Conservation (phyloP, 2,329 filamentous ascomycete species). For the Penicillium capsulatum region DNA sequence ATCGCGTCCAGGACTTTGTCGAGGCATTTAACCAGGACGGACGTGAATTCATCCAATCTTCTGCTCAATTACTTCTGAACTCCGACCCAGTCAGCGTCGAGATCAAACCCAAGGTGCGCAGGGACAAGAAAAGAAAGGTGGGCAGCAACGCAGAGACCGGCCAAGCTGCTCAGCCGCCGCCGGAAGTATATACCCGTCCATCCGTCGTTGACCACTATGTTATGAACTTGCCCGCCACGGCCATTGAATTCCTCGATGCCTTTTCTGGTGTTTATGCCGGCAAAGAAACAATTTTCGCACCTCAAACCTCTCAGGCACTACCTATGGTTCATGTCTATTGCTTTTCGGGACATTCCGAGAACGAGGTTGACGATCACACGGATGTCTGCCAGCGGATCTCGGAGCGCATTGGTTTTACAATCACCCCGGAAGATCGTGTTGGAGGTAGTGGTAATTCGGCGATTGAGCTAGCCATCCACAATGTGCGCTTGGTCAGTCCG, state of each 20-base stretch:
- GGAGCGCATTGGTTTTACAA: conserved; percentile 54
- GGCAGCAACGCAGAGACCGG: conserved; percentile 29
- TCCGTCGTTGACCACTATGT: conserved; percentile 85
- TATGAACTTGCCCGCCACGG: conserved; percentile 93
- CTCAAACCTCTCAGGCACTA: conserved; percentile 56
- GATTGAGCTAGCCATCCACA: conserved; percentile 52
- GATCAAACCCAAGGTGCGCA: conserved; percentile 47
- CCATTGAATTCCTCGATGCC: conserved; percentile 72
- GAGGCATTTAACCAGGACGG: conserved; percentile 78
- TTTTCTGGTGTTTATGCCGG: conserved; percentile 80
- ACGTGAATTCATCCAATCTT: conserved; percentile 68
- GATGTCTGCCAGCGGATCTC: conserved; percentile 67
- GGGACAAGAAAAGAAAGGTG: conserved; percentile 21
- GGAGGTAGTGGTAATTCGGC: conserved; percentile 56
- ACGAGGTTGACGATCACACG: conserved; percentile 57
- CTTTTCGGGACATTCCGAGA: conserved; percentile 78
- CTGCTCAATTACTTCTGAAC: conserved; percentile 55
- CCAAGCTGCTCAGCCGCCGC: conserved; percentile 18
- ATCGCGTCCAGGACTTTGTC: conserved; percentile 77
- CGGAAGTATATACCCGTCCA: conserved; percentile 47
- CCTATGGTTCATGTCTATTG: conserved; percentile 93
- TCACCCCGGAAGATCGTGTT: conserved; percentile 52
- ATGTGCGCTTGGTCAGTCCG: conserved; percentile 83
- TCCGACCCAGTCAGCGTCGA: conserved; percentile 49
- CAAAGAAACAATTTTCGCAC: conserved; percentile 61